Evolutionary conservation across 805 yeast genomes (phyloP).

Genomic region (Candida sanyiensis): DNA sequence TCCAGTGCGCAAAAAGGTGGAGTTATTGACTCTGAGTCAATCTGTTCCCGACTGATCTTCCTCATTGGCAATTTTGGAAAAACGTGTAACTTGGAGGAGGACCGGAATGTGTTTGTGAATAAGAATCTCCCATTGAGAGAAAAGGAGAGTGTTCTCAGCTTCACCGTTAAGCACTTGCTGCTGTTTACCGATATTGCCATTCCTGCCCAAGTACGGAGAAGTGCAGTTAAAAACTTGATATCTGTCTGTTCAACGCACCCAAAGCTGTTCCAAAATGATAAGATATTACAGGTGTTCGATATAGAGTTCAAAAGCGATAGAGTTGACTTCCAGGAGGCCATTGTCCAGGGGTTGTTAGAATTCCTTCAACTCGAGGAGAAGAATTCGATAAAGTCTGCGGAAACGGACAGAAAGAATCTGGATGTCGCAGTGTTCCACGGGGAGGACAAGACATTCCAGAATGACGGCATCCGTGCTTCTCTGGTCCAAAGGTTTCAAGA

Average conservation of each 20-base stretch:
- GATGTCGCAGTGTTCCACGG: constrained; percentile 55
- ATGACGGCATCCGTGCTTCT: constrained; percentile 72
- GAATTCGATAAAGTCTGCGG: constrained; percentile 36
- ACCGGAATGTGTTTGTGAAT: constrained; percentile 34
- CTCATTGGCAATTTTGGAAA: constrained; percentile 69
- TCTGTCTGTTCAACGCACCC: constrained; percentile 59
- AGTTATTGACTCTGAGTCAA: constrained; percentile 34
- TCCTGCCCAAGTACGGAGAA: constrained; percentile 36
- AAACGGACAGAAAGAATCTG: constrained; percentile 25
- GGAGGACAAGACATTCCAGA: constrained; percentile 39
- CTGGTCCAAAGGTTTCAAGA: constrained; percentile 58
- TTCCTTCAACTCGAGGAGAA: constrained; percentile 55
- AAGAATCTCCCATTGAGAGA: constrained; percentile 38
- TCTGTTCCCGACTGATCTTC: constrained; percentile 50
- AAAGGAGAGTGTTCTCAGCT: constrained; percentile 51
- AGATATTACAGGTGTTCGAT: constrained; percentile 48
- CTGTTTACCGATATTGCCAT: constrained; percentile 39
- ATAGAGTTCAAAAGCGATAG: constrained; percentile 37
- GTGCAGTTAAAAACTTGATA: constrained; percentile 54
- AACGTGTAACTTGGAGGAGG: constrained; percentile 53
- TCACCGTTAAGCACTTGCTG: constrained; percentile 54
- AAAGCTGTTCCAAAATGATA: constrained; percentile 54
- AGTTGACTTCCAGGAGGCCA: constrained; percentile 40
- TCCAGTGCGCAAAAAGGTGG: constrained; percentile 24
- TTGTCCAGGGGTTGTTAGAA: constrained; percentile 51